Percentiles rank a stretch among this genome's conserved stretches.
phyloP scores from a whole-genome alignment of 2,329 filamentous ascomycete genomes.

The Cadophora gregata region DNA sequence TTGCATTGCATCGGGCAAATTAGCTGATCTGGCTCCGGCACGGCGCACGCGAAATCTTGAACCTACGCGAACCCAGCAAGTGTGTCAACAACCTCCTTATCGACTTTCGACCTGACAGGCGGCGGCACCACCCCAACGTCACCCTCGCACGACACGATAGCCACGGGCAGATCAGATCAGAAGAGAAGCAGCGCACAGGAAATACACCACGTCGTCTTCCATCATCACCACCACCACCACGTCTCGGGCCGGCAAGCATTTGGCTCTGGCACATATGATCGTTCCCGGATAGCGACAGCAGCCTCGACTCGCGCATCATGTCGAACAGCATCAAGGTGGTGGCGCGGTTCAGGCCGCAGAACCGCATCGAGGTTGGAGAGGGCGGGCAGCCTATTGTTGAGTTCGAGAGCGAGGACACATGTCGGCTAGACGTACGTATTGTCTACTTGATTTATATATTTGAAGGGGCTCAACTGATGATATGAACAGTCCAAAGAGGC shows the following conservation, averaged over 20 bases:
- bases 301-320: conserved; percentile 42
- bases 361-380: conserved; percentile 88
- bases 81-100: conserved; percentile 44
- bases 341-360: conserved; percentile 96
- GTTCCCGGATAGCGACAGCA: conserved; percentile 36
- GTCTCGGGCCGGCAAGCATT: conserved; percentile 26
- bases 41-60: conserved; percentile 33
- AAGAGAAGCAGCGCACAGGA: background rate
- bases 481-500: conserved; percentile 76
- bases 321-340: conserved; percentile 81
- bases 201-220: background rate
- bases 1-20: conserved; percentile 31
- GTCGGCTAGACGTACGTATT: conserved; percentile 75
- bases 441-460: background rate
- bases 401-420: conserved; percentile 90
- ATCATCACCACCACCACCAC: conserved; percentile 15
- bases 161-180: background rate
- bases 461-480: conserved; percentile 38
- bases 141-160: background rate
- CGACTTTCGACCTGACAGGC: conserved; percentile 27
- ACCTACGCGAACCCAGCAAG: conserved; percentile 29
- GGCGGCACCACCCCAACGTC: background rate
- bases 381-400: conserved; percentile 91
- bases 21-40: conserved; percentile 16
- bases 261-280: conserved; percentile 40